Evolutionary conservation across 805 yeast genomes (phyloP).

Genomic region (Yamadazyma endophytica): DNA sequence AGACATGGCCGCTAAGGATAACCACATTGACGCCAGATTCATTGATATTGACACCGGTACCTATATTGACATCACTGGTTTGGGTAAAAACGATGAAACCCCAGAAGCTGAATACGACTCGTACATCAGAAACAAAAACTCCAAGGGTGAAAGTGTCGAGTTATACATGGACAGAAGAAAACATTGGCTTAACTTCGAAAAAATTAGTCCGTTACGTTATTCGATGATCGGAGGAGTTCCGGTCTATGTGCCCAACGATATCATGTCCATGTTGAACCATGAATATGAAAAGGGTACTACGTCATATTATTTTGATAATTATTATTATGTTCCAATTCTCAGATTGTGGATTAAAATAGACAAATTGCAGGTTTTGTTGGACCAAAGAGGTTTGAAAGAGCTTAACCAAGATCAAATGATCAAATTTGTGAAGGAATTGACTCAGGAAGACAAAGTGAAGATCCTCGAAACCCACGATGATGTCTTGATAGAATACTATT

Average conservation of each 20-base stretch:
- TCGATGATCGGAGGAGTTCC: slow-evolving; percentile 55
- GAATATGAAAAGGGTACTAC: slow-evolving; percentile 23
- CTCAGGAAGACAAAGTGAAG: slow-evolving; percentile 18
- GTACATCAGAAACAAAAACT: slow-evolving; percentile 14
- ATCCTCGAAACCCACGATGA: slow-evolving; percentile 18
- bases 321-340: slow-evolving; percentile 21
- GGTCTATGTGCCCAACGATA: slow-evolving; percentile 24
- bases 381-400: slow-evolving; percentile 7
- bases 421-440: slow-evolving; percentile 12
- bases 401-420: slow-evolving; percentile 8
- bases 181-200: slow-evolving; percentile 25
- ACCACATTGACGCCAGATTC: slow-evolving; percentile 42
- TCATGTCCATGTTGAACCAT: slow-evolving; percentile 21
- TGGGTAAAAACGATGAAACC: slow-evolving; percentile 18
- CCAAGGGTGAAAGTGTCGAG: slow-evolving; percentile 12
- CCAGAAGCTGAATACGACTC: slow-evolving; percentile 14
- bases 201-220: slow-evolving; percentile 49
- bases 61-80: slow-evolving; percentile 55
- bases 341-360: slow-evolving; percentile 18
- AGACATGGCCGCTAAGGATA: slow-evolving; percentile 18
- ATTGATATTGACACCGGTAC: slow-evolving; percentile 57
- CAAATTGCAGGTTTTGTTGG: slow-evolving; percentile 10
- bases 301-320: slow-evolving; percentile 16
- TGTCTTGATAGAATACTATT: slow-evolving; percentile 22
- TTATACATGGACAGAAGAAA: slow-evolving; percentile 31